Base-by-base conservation (phyloP, 768 basidiomycete species). In the Termitomyces sp. region DNA sequence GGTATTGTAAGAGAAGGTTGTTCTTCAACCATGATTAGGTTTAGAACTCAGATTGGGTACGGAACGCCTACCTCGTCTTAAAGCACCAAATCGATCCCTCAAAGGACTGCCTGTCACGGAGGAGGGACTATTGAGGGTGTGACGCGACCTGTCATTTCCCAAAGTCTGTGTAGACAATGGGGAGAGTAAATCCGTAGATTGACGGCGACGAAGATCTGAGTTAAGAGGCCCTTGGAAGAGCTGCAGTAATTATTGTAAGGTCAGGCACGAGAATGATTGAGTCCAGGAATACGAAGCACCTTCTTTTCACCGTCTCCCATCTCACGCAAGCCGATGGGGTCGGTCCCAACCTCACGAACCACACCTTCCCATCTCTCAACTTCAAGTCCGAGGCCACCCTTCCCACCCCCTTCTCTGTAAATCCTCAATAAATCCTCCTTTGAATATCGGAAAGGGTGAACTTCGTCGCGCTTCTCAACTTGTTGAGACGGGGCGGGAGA, bases 301-400 rank as follows among this genome's bases (percentile, higher is more conserved):
- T 94, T 95, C 77, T 87, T 92, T 78, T 96, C 94, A 21, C 76
- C 73, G 52, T 93, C 91, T 56, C 76, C 76, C 82, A 91, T 82
- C 67, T 95, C 94, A 61, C 85, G 86, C 63, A 93, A 66, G 40
- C 83, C 81, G 35, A 87, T 72, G 17, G 94, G 94, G 56, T 91
- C 89, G 42, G 68, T 78, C 28, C 81, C 85, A 23, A 79, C 73
- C 66, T 93, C 91, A 57, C 86, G 84, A 25, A 93, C 89, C 62
- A 95, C 86, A 55, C 92, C 92, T 57, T 93, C 89, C 88, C 89
- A 92, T 60, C 88, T 79, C 71, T 93, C 92, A 14, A 94, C 91
- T 71, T 94, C 92, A 41, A 92, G 74, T 43, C 88, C 89, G 34
- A 94, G 79, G 44, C 84, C 85, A 60, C 84, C 81, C 63, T 79